phyloP scores from a whole-genome alignment of 768 basidiomycete genomes.

The Termitomyces sp. region DNA sequence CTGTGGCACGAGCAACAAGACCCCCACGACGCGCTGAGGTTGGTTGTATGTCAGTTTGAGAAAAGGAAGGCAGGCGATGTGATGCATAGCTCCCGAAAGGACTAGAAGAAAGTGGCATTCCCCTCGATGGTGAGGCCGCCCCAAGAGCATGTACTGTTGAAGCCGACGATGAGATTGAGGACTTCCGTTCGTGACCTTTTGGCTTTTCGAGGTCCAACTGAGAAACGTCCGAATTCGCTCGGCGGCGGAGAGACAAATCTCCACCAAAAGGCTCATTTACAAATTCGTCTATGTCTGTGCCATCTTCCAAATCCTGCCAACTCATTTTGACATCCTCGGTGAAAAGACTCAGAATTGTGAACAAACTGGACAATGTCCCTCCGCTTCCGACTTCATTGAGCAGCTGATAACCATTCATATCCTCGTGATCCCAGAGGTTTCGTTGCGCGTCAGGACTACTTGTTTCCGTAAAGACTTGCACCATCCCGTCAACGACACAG shows the following conservation, averaged over 20 bases:
- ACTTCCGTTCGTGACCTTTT: constrained; percentile 35
- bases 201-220: constrained; percentile 43
- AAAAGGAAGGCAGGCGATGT: constrained; percentile 16
- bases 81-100: constrained; percentile 17
- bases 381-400: constrained; percentile 96
- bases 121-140: constrained; percentile 21
- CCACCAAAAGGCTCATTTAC: constrained; percentile 15
- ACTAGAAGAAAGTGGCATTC: constrained; percentile 23
- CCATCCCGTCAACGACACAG: constrained; percentile 96
- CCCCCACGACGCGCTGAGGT: constrained; percentile 58
- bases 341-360: constrained; percentile 95
- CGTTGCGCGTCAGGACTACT: constrained; percentile 42
- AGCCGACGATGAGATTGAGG: constrained; percentile 60
- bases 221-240: constrained; percentile 63
- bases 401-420: constrained; percentile 93
- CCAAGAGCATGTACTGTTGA: constrained; percentile 60
- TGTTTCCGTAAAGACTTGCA: constrained; percentile 84
- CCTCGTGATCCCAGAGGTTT: constrained; percentile 73
- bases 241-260: constrained; percentile 22
- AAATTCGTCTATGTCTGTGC: constrained; percentile 24
- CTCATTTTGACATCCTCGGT: constrained; percentile 91
- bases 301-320: constrained; percentile 68
- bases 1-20: constrained; percentile 87
- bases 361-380: constrained; percentile 91
- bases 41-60: constrained; percentile 12